A percentile compares a stretch with the other conserved stretches of the same genome.
phyloP scores from a whole-genome alignment of 2,329 filamentous ascomycete species.

The Fragosphaeria purpurea region DNA sequence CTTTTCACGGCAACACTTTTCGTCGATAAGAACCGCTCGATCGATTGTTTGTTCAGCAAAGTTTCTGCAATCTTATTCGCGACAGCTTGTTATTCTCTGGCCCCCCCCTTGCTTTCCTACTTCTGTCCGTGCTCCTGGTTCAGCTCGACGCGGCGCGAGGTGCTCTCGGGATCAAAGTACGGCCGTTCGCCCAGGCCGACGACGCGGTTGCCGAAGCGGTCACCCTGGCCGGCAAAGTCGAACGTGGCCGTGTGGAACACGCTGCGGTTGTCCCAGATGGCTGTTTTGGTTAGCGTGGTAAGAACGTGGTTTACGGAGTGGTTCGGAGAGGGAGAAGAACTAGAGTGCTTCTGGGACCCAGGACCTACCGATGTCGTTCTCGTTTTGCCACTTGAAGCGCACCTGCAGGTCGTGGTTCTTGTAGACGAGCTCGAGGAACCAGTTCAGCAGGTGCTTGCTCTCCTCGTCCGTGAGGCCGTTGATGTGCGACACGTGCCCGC shows the following conservation, averaged over 20 bases:
- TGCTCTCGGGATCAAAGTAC: constrained; percentile 42
- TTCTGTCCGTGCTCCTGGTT: neutral
- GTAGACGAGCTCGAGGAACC: constrained; percentile 39
- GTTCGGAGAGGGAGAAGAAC: neutral
- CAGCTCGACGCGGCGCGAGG: constrained; percentile 24
- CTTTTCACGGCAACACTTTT: too few species aligned
- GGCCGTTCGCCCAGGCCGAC: constrained; percentile 46
- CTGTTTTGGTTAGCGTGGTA: neutral
- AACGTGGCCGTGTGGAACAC: constrained; percentile 48
- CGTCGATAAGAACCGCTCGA: too few species aligned
- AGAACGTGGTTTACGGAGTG: too few species aligned
- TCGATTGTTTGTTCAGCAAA: too few species aligned
- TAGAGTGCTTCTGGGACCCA: neutral
- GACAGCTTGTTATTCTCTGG: too few species aligned
- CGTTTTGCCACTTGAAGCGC: constrained; percentile 31
- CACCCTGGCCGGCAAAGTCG: constrained; percentile 37
- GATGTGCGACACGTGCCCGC: constrained; percentile 39
- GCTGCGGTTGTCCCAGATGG: constrained; percentile 50
- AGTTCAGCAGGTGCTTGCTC: constrained; percentile 35
- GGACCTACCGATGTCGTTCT: constrained; percentile 32
- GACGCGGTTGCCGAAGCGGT: constrained; percentile 39
- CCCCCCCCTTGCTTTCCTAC: too few species aligned
- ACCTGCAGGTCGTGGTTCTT: constrained; percentile 50
- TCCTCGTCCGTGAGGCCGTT: constrained; percentile 40
- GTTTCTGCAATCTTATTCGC: too few species aligned